Evolutionary conservation across 495 filamentous ascomycete species (phyloP).

Genomic region (Lepraria neglecta): DNA sequence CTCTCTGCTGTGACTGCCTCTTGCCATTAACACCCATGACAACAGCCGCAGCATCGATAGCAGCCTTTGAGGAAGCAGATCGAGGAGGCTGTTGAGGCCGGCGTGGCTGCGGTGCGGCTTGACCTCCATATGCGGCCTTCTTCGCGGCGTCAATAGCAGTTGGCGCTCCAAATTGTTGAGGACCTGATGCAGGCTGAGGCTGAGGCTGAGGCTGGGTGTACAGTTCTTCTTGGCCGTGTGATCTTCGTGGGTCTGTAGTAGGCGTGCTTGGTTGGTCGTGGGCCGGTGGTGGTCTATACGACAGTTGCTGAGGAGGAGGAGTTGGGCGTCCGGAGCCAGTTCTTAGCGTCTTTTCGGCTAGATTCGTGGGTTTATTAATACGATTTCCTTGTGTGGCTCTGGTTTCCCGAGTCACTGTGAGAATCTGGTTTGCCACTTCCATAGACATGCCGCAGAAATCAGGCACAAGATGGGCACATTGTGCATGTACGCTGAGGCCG

Average conservation of each 20-base stretch:
- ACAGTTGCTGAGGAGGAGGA: constrained; percentile 43
- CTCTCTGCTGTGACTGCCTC: constrained; percentile 30
- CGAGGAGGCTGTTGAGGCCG: constrained; percentile 40
- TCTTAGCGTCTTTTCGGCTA: constrained; percentile 53
- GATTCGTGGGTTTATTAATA: constrained; percentile 20
- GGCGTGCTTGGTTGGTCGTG: constrained; percentile 40
- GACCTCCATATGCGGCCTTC: constrained; percentile 32
- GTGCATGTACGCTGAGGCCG: constrained; percentile 78
- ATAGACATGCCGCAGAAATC: constrained; percentile 99
- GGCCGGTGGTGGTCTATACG: constrained; percentile 33
- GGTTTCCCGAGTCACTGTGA: constrained; percentile 57
- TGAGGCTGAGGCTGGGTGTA: constrained; percentile 26
- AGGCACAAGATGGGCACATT: constrained; percentile 90
- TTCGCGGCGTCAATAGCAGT: constrained; percentile 45
- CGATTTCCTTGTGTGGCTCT: constrained; percentile 41
- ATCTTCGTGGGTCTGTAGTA: constrained; percentile 43
- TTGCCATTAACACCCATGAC: constrained; percentile 36
- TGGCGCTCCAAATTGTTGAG: constrained; percentile 31
- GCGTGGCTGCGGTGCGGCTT: constrained; percentile 31
- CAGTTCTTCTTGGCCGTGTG: constrained; percentile 39
- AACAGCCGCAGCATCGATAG: constrained; percentile 43
- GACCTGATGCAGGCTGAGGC: constrained; percentile 33
- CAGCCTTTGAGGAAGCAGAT: constrained; percentile 41
- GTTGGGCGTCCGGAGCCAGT: constrained; percentile 41
- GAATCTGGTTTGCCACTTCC: constrained; percentile 90